Percentiles rank a stretch among this genome's conserved stretches.
phyloP scores from a whole-genome alignment of 108 stramenopile genomes.

The Skeletonema tropicum region DNA sequence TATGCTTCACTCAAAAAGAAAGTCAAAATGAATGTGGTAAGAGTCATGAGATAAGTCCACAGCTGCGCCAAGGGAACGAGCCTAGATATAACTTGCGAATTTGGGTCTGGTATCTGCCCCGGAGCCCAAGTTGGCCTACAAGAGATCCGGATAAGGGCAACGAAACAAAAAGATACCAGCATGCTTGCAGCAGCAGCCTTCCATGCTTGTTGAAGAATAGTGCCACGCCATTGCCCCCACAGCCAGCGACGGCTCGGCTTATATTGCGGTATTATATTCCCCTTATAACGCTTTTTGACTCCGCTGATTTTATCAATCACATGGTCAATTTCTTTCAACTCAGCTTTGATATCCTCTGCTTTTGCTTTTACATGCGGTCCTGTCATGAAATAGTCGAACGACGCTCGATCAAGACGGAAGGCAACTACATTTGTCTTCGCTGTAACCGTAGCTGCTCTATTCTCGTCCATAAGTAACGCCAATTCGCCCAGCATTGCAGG shows the following conservation, averaged over 20 bases:
- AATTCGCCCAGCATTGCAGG: constrained; percentile 29
- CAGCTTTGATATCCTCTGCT: background rate
- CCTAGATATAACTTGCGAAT: constrained; percentile 1
- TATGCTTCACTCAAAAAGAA: constrained; percentile 59
- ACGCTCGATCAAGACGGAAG: background rate
- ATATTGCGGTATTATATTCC: constrained; percentile 29
- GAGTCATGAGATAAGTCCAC: constrained; percentile 45
- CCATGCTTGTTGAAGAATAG: constrained; percentile 16
- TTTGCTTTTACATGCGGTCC: background rate
- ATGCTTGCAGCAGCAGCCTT: constrained; percentile 25
- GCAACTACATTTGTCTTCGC: background rate
- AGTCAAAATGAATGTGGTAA: constrained; percentile 60
- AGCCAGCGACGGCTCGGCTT: constrained; percentile 39
- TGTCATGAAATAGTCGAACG: background rate
- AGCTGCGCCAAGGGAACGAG: constrained; percentile 20
- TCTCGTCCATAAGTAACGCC: constrained; percentile 23
- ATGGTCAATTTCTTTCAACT: constrained; percentile 16
- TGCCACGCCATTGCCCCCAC: constrained; percentile 43
- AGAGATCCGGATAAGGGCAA: constrained; percentile 18
- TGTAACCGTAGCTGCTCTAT: constrained; percentile 24
- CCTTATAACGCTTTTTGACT: constrained; percentile 6
- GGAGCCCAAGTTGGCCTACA: constrained; percentile 4
- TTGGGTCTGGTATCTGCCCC: constrained; percentile 5
- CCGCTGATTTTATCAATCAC: constrained; percentile 41
- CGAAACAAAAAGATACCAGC: constrained; percentile 6